Conservation (phyloP, 2,329 filamentous ascomycete genomes). For the Ascochyta clinopodiicola region DNA sequence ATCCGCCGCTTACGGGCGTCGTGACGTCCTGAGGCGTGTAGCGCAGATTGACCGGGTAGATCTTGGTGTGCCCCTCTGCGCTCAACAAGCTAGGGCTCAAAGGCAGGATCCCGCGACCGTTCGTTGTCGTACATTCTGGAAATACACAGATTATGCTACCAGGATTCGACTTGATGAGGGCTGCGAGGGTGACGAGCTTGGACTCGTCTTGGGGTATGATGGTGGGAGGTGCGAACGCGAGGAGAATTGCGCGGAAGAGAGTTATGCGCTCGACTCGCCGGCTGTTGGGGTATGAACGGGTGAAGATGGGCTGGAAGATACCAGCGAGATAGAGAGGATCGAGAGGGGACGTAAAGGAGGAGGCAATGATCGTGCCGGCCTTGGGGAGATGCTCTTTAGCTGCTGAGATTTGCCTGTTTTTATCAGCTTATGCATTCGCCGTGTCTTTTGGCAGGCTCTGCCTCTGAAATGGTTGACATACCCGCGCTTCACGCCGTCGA, state of each 20-base stretch:
- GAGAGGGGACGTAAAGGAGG: slow-evolving; percentile 89
- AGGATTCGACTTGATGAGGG: slow-evolving; percentile 71
- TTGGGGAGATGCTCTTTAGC: slow-evolving; percentile 71
- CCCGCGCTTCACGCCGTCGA: slow-evolving; percentile 94
- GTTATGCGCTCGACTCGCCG: slow-evolving; percentile 77
- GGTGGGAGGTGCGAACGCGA: slow-evolving; percentile 70
- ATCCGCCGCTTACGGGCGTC: slow-evolving; percentile 81
- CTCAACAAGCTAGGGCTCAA: slow-evolving; percentile 79
- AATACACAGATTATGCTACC: slow-evolving; percentile 83
- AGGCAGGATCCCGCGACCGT: slow-evolving; percentile 86
- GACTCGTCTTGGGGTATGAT: slow-evolving; percentile 39
- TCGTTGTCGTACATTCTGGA: slow-evolving; percentile 92
- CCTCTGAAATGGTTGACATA: slow-evolving; percentile 49
- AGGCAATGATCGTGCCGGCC: slow-evolving; percentile 81
- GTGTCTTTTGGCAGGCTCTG: neutral
- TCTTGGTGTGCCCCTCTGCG: slow-evolving; percentile 70
- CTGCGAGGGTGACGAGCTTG: slow-evolving; percentile 46
- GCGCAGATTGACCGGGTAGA: slow-evolving; percentile 89
- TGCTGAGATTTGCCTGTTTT: slow-evolving; percentile 25
- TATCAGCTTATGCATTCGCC: slow-evolving; percentile 4
- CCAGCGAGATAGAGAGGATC: slow-evolving; percentile 93
- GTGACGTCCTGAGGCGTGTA: slow-evolving; percentile 91
- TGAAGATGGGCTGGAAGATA: slow-evolving; percentile 96
- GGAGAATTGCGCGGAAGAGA: slow-evolving; percentile 75
- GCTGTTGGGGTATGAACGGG: slow-evolving; percentile 77